These are phyloP conservation scores for Cyclotella kingstonii DNA, from an alignment of 108 stramenopile species.

Conservation along the genomic window DNA sequence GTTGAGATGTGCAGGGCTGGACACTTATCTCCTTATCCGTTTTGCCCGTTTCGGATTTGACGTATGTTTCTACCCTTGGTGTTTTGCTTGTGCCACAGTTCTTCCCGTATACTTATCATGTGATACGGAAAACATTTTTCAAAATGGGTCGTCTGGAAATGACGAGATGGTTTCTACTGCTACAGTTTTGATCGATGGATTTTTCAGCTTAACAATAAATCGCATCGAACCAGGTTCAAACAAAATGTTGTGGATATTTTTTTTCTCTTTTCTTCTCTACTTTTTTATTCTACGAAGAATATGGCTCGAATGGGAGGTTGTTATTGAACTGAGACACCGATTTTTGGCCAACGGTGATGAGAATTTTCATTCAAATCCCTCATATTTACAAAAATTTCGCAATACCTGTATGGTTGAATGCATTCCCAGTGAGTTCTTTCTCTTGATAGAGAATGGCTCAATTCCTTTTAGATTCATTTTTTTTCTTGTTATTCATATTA, in stretches of 20 bases:
- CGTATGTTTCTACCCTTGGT: slow-evolving; percentile 57
- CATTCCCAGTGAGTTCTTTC: slow-evolving; percentile 38
- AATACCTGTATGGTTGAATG: slow-evolving; percentile 58
- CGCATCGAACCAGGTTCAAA: slow-evolving; percentile 19
- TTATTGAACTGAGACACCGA: slow-evolving; percentile 50
- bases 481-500: neutral
- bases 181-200: slow-evolving; percentile 16
- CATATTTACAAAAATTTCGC: slow-evolving; percentile 51
- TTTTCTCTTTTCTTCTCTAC: slow-evolving; percentile 41
- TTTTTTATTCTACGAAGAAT: slow-evolving; percentile 51
- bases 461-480: neutral
- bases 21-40: slow-evolving; percentile 58
- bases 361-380: slow-evolving; percentile 23
- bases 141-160: neutral
- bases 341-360: slow-evolving; percentile 59
- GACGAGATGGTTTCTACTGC: slow-evolving; percentile 5
- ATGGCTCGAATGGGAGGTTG: slow-evolving; percentile 69
- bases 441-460: neutral
- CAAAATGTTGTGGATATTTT: slow-evolving; percentile 36
- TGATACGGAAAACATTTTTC: neutral
- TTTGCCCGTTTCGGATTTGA: slow-evolving; percentile 62
- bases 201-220: slow-evolving; percentile 41
- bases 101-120: slow-evolving; percentile 24
- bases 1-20: slow-evolving; percentile 61
- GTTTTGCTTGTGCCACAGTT: slow-evolving; percentile 32